Conservation (phyloP, 2,329 filamentous ascomycete species). For the Graphiopsis chlorocephala region DNA sequence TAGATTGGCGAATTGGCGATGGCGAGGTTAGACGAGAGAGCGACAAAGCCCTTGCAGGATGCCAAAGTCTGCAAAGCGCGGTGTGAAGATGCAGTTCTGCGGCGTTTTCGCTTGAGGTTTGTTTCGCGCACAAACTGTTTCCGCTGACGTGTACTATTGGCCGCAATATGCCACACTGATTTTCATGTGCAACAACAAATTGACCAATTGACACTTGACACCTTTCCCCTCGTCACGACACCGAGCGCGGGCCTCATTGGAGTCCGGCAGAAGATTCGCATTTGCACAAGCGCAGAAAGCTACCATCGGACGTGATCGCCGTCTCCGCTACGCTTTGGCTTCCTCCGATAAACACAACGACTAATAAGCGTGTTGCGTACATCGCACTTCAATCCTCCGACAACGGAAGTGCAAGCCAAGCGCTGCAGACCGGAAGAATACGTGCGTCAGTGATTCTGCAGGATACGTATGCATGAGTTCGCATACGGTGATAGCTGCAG, state of each 20-base stretch:
- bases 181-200: background rate
- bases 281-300: background rate
- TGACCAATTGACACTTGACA: background rate
- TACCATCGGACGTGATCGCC: background rate
- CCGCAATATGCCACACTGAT: background rate
- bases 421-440: background rate
- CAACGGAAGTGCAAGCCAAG: background rate
- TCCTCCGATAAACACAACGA: background rate
- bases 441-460: background rate
- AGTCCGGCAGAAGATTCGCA: background rate
- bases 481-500: background rate
- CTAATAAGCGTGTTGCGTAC: background rate
- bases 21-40: background rate
- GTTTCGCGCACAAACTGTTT: background rate
- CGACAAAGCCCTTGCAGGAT: background rate
- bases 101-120: background rate
- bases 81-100: background rate
- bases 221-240: background rate
- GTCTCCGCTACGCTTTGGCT: background rate
- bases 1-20: background rate
- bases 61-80: background rate
- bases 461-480: background rate
- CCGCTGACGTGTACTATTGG: background rate
- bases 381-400: background rate
- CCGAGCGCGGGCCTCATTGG: background rate